Base-by-base conservation (phyloP, 352 stramenopile species). In the Aphanomyces astaci region DNA sequence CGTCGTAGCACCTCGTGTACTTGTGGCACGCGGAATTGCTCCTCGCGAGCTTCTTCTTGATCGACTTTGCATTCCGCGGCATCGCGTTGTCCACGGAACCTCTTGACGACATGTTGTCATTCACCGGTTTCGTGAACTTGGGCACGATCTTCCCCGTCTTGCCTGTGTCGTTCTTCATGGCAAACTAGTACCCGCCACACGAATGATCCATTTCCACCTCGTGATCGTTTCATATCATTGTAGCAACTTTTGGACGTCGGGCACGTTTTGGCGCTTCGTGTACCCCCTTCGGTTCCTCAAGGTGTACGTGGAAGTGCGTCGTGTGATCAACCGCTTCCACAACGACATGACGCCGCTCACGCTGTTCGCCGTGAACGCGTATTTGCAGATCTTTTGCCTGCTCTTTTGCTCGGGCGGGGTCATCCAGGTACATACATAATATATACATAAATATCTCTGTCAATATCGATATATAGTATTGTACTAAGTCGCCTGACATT, bases 261-360 rank as follows among this genome's bases (percentile, higher is more conserved):
- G 77, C 17, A 81, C 79, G 30, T 85, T 84, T 75, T 92, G 82
- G 82, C 81, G 84, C 48, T 94, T 94, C 53, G 67, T 94, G 19
- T 94, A 94, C 73, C 86, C 86, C 0, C 55, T 85, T n/a, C 86
- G 86, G 4, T 92, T 94, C 54, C 73, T 86, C 71, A 89, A 92
- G 76, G 89, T 82, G 66, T 94, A 94, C 71, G 40, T 91, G 7
- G 81, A 88, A 49, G 77, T 78, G 48, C 84, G 80, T 64, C 81
- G 82, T 10, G 82, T 94, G 57, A 75, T 92, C 45, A 89, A 79
- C 28, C 86, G 86, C 9, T 94, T 85, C 71, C 86, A 94, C 65
- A 72, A 80, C 22, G 78, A 81, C 71, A 76, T 94, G 75, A 89
- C 80, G n/a, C 86, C 86, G 3, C 78, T 94, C 28, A 80, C 77